phyloP scores from a whole-genome alignment of 1,139 yeast species.

The Hyphopichia wangnamkhiaoensis region DNA sequence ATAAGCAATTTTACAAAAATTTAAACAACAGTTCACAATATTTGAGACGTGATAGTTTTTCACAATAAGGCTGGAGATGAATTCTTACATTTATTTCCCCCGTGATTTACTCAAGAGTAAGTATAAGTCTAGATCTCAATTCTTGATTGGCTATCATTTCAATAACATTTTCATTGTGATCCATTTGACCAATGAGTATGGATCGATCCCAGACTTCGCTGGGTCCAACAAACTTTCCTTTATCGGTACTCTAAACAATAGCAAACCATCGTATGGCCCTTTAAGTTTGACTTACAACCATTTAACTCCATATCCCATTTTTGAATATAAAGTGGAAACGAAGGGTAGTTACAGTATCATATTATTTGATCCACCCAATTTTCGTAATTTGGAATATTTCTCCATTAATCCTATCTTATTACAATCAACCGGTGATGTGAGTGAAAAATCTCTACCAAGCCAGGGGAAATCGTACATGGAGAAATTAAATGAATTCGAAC shows the following conservation, averaged over 20 bases:
- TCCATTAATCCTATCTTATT: slow-evolving; percentile 72
- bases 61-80: slow-evolving; percentile 19
- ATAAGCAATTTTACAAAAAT: slow-evolving; percentile 31
- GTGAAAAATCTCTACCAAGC: background rate
- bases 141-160: slow-evolving; percentile 30
- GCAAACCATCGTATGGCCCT: too few species aligned
- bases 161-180: slow-evolving; percentile 28
- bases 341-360: slow-evolving; percentile 43
- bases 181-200: slow-evolving; percentile 14
- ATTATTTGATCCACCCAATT: slow-evolving; percentile 72
- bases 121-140: slow-evolving; percentile 8
- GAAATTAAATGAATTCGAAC: background rate
- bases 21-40: slow-evolving; percentile 46
- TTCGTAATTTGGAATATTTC: slow-evolving; percentile 73
- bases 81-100: slow-evolving; percentile 38
- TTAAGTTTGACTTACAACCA: too few species aligned
- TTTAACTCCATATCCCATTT: slow-evolving; percentile 2
- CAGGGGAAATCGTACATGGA: background rate
- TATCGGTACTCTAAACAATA: too few species aligned
- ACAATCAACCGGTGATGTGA: slow-evolving; percentile 45
- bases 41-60: slow-evolving; percentile 43
- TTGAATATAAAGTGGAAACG: background rate
- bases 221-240: slow-evolving; percentile 13
- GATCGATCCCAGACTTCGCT: too few species aligned
- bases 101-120: slow-evolving; percentile 23